A percentile compares a stretch with the other conserved stretches of the same genome.
Evolutionary conservation across 2,329 filamentous ascomycete species (phyloP).

Genomic region (Leptographium lundbergii): DNA sequence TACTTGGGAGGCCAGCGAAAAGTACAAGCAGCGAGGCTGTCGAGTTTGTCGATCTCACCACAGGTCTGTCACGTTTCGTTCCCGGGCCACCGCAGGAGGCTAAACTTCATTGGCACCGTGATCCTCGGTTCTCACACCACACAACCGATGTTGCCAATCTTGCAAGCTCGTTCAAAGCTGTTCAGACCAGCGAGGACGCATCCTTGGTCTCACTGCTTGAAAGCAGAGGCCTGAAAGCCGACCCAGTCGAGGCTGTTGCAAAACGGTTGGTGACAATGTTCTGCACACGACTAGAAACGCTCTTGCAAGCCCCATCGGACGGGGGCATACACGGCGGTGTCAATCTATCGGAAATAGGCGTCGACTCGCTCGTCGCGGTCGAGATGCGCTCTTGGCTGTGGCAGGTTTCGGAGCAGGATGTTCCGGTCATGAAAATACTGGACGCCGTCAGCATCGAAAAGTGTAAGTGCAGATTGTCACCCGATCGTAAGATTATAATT

Average conservation of each 20-base stretch:
- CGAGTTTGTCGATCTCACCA: slow-evolving; percentile 22
- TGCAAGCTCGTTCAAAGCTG: neutral
- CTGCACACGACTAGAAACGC: slow-evolving; percentile 15
- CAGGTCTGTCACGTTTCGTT: slow-evolving; percentile 26
- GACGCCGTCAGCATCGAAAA: slow-evolving; percentile 18
- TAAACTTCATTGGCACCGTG: slow-evolving; percentile 28
- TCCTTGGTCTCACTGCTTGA: neutral
- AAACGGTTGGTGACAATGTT: slow-evolving; percentile 17
- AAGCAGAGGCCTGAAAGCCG: neutral
- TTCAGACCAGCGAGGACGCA: too few species aligned
- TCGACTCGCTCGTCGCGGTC: slow-evolving; percentile 28
- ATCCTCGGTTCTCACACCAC: slow-evolving; percentile 30
- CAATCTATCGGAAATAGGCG: slow-evolving; percentile 24
- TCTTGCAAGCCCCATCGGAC: slow-evolving; percentile 20
- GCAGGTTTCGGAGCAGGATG: slow-evolving; percentile 26
- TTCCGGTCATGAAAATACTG: slow-evolving; percentile 33
- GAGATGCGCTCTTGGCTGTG: slow-evolving; percentile 33
- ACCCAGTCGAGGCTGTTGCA: slow-evolving; percentile 12
- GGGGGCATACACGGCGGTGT: slow-evolving; percentile 18
- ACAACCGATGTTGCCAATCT: slow-evolving; percentile 10
- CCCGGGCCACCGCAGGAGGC: slow-evolving; percentile 13
- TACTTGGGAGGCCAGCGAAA: slow-evolving; percentile 22
- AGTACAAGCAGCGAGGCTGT: neutral
- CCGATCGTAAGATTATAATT: too few species aligned
- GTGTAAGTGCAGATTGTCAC: slow-evolving; percentile 5